Percentiles rank a stretch among this genome's conserved stretches.
Evolutionary conservation across 2,329 filamentous ascomycete species (phyloP).

Genomic region (Tolypocladium amazonense): DNA sequence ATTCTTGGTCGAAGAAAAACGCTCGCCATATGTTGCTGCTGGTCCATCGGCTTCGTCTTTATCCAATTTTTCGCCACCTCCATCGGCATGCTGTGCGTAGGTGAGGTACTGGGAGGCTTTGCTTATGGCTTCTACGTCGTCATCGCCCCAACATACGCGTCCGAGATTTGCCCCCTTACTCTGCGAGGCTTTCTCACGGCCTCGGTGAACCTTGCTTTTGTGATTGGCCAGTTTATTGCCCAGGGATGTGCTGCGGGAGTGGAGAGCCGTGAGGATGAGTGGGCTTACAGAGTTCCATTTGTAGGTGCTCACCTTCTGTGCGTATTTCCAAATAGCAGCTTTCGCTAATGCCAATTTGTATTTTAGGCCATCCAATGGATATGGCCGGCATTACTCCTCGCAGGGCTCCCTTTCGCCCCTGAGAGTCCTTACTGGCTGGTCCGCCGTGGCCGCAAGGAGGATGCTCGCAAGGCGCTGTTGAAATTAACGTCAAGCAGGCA

Average conservation of each 20-base stretch:
- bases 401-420: conserved; percentile 34
- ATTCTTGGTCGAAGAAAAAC: conserved; percentile 30
- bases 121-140: conserved; percentile 32
- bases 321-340: neutral
- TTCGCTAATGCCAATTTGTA: neutral
- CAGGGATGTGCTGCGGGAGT: conserved; percentile 16
- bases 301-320: conserved; percentile 4
- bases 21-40: conserved; percentile 35
- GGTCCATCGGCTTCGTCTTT: conserved; percentile 18
- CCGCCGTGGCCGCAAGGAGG: conserved; percentile 27
- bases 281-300: conserved; percentile 29
- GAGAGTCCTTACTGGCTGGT: conserved; percentile 42
- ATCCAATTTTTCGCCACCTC: conserved; percentile 21
- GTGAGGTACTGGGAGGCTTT: conserved; percentile 34
- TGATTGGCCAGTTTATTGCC: conserved; percentile 26
- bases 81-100: conserved; percentile 28
- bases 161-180: conserved; percentile 29
- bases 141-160: conserved; percentile 30
- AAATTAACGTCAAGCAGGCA: conserved; percentile 28
- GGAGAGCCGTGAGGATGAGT: conserved; percentile 27
- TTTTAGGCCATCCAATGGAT: conserved; percentile 36
- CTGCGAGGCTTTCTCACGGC: conserved; percentile 30
- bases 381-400: conserved; percentile 33
- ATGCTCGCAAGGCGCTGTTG: conserved; percentile 28
- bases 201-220: conserved; percentile 32